Evolutionary conservation across 2,329 filamentous ascomycete species (phyloP).

Genomic region (Sarocladium strictum): DNA sequence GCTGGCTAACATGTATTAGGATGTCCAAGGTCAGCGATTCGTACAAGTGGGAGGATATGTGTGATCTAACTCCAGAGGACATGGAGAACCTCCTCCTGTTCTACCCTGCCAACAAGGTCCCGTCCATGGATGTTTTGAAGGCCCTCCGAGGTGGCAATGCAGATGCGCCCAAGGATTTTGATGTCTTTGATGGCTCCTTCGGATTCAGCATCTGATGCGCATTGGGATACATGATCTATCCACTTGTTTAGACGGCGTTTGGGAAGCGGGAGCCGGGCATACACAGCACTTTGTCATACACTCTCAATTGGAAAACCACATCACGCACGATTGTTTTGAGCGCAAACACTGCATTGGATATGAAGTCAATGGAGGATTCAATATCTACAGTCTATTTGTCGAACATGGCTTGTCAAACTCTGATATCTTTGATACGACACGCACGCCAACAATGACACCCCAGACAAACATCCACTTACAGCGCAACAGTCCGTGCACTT

Average conservation of each 20-base stretch:
- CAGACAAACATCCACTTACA: too few species aligned
- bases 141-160: conserved; percentile 43
- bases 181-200: conserved; percentile 54
- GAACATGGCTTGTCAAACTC: too few species aligned
- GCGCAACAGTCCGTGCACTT: too few species aligned
- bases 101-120: conserved; percentile 55
- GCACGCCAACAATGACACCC: too few species aligned
- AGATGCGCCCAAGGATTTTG: conserved; percentile 38
- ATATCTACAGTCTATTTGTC: too few species aligned
- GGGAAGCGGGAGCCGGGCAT: neutral
- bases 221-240: neutral
- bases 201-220: conserved; percentile 48
- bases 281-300: neutral
- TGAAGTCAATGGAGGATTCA: neutral
- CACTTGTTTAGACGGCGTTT: neutral
- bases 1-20: conserved; percentile 39
- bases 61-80: conserved; percentile 72
- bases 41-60: conserved; percentile 80
- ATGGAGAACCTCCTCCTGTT: conserved; percentile 79
- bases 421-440: too few species aligned
- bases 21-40: conserved; percentile 89
- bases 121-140: conserved; percentile 47
- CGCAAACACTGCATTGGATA: too few species aligned
- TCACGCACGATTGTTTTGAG: too few species aligned
- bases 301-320: neutral